phyloP scores from a whole-genome alignment of 495 filamentous ascomycete species.

The Podospora bellae-mahoneyi region DNA sequence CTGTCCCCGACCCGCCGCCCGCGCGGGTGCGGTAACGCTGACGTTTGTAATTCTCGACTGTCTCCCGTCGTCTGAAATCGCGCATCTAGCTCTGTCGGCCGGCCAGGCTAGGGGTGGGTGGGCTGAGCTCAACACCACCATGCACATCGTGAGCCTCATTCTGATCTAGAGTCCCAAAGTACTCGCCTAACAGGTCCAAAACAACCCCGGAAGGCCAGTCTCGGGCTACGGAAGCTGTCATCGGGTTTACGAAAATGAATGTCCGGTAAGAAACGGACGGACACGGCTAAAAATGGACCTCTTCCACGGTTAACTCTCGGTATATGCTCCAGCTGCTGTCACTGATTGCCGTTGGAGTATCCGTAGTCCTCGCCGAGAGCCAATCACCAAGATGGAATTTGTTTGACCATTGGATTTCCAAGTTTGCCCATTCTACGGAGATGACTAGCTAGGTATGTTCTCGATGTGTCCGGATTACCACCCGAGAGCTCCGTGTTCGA shows the following conservation, averaged over 20 bases:
- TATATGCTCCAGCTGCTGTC: conserved; percentile 6
- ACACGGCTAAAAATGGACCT: conserved; percentile 19
- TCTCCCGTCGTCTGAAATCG: conserved; percentile 16
- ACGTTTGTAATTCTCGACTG: conserved; percentile 10
- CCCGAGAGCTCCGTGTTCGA: background rate
- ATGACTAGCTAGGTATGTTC: background rate
- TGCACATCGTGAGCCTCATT: background rate
- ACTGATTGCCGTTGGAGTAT: conserved; percentile 1
- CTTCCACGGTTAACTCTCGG: conserved; percentile 23
- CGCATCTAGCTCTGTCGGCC: conserved; percentile 10
- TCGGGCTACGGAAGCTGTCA: conserved; percentile 6
- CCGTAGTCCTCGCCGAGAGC: conserved; percentile 14
- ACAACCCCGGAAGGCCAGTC: background rate
- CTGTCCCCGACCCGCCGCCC: conserved; percentile 6
- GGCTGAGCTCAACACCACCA: background rate
- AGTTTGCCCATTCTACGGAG: background rate
- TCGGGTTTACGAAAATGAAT: conserved; percentile 19
- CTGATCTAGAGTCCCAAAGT: background rate
- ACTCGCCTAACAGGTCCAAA: background rate
- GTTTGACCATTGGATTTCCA: background rate
- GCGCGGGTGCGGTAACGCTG: conserved; percentile 9
- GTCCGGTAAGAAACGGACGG: conserved; percentile 21
- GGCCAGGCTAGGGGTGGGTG: background rate
- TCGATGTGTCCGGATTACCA: background rate
- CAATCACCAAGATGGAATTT: conserved; percentile 9